Percentiles rank a stretch among this genome's conserved stretches.
These are phyloP conservation scores for Cinchona pubescens DNA, from an alignment of 257 asterid species.

Conservation along the genomic window DNA sequence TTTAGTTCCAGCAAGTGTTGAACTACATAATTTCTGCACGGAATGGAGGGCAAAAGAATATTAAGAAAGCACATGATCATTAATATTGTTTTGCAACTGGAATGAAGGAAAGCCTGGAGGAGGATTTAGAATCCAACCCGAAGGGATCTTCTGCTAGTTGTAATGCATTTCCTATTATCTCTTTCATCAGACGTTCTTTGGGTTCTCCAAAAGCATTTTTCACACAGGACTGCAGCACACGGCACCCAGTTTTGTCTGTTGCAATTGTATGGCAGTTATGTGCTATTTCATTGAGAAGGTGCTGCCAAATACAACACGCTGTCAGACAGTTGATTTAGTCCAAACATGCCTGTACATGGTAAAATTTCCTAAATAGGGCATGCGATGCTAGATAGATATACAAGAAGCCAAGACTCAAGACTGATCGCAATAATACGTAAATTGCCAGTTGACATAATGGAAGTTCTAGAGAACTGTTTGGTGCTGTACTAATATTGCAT, in stretches of 20 bases:
- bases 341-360: not conserved
- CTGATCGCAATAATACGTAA: too few relatives aligned
- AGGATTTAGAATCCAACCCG: constrained; percentile 48
- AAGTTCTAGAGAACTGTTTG: not conserved
- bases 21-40: constrained; percentile 71
- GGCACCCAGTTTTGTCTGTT: constrained; percentile 69
- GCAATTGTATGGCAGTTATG: constrained; percentile 52
- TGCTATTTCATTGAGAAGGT: constrained; percentile 45
- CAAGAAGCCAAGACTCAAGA: not conserved
- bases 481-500: not conserved
- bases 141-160: constrained; percentile 60
- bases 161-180: constrained; percentile 46
- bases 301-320: constrained; percentile 36
- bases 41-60: constrained; percentile 7
- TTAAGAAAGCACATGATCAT: not conserved
- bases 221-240: constrained; percentile 62
- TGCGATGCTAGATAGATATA: not conserved
- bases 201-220: constrained; percentile 51
- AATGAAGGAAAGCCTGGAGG: not conserved
- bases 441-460: not conserved
- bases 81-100: not conserved
- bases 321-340: constrained; percentile 21
- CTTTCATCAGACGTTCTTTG: constrained; percentile 38
- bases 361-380: not conserved
- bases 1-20: constrained; percentile 60